A percentile compares a stretch with the other conserved stretches of the same genome.
Evolutionary conservation across 164 flowering plant genomes (phyloP).

Genomic region (Cinnamomum chago): DNA sequence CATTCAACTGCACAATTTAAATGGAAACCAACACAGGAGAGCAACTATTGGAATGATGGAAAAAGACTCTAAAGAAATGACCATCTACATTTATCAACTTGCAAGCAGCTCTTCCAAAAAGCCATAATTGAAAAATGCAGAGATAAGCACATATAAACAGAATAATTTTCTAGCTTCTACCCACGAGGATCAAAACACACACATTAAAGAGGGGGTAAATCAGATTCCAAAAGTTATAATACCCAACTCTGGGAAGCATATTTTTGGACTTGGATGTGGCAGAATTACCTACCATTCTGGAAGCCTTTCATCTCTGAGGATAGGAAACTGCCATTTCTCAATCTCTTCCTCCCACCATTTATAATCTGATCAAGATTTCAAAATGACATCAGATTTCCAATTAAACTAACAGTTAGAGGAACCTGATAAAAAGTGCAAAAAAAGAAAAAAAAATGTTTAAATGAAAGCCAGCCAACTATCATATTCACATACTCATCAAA

Average conservation of each 20-base stretch:
- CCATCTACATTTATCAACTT: not conserved
- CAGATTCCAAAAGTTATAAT: not conserved
- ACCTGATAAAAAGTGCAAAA: not conserved
- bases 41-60: too few relatives aligned
- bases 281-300: slow-evolving; percentile 95
- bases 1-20: too few relatives aligned
- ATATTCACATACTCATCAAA: slow-evolving; percentile 61
- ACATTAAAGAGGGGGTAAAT: not conserved
- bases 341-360: slow-evolving; percentile 98
- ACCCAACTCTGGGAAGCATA: not conserved
- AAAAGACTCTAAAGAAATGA: too few relatives aligned
- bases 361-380: slow-evolving; percentile 57
- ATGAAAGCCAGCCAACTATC: not conserved
- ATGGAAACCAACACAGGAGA: too few relatives aligned
- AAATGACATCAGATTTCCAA: slow-evolving; percentile 5
- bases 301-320: slow-evolving; percentile 69
- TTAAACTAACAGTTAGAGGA: not conserved
- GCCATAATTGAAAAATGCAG: not conserved
- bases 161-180: not conserved
- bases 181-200: not conserved
- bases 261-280: not conserved
- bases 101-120: not conserved
- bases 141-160: not conserved
- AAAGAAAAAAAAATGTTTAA: not conserved
- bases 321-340: slow-evolving; percentile 92